Evolutionary conservation across 1,284 basidiomycete genomes (phyloP).

Genomic region (Cutaneotrichosporon sp.): DNA sequence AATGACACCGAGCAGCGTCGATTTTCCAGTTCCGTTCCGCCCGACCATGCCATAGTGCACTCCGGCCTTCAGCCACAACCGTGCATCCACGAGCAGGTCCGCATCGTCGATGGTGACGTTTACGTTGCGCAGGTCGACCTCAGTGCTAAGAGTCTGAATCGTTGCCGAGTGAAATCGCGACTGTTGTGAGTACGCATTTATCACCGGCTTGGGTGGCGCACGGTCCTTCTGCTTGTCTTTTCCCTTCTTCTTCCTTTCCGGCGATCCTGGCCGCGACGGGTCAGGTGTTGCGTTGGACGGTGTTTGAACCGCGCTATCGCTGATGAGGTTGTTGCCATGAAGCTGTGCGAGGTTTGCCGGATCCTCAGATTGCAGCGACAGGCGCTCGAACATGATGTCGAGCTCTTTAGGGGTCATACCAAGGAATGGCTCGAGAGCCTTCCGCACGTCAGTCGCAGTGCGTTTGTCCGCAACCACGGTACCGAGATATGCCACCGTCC

Average conservation of each 20-base stretch:
- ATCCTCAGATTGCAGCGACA: neutral
- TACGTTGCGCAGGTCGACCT: conserved; percentile 55
- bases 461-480: conserved; percentile 7
- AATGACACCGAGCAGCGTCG: conserved; percentile 50
- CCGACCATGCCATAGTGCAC: conserved; percentile 56
- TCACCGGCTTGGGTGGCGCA: neutral
- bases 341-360: too few relatives aligned
- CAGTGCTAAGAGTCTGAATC: conserved; percentile 45
- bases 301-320: too few relatives aligned
- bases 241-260: conserved; percentile 1
- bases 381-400: conserved; percentile 12
- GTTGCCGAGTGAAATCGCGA: conserved; percentile 54
- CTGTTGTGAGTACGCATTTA: conserved; percentile 37
- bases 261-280: neutral
- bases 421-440: conserved; percentile 14
- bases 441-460: conserved; percentile 1
- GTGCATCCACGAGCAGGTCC: conserved; percentile 56
- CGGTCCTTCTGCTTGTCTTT: neutral
- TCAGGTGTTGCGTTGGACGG: neutral
- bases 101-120: conserved; percentile 52
- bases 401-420: conserved; percentile 11
- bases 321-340: too few relatives aligned
- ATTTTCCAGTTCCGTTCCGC: conserved; percentile 59
- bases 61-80: conserved; percentile 55
- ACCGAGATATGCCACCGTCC: conserved; percentile 9